Evolutionary conservation across 495 filamentous ascomycete species (phyloP), one percentile per base, ranked within the genome.

Genomic region (Aspergillus conjunctus): DNA sequence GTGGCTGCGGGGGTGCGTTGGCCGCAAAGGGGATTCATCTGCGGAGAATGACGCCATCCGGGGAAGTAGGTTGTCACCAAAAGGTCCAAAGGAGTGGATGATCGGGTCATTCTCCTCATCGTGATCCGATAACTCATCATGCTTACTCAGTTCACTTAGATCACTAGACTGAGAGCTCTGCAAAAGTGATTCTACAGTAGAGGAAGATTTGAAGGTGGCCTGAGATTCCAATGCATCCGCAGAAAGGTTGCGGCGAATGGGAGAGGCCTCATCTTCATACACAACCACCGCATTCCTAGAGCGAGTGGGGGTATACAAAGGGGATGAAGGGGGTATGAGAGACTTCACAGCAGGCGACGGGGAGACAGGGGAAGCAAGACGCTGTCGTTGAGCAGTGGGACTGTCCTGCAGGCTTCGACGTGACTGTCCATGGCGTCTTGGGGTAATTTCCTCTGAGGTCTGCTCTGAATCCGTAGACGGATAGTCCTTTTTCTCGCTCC

Each of bases 61-160:
- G 39, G 85, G 83, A 7, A 91, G 84, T 45, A 97, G 77, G 66
- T 94, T 91, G 50, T 89, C 88, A 37, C 91, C 91, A 66, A 87
- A 93, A 1, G 92, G 91, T 56, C 91, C 92, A 64, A 97, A 96
- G 0, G 92, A 94, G 69, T 91, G 90, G 8, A 96, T 77, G 58
- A 96, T 87, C 3, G 92, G 92, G 60, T 97, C 92, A 59, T 97
- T 97, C 71, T 96, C 92, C 76, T 96, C 92, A 69, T 96, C 86
- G 32, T 87, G 85, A 48, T 96, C 90, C 43, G 89, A 90, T 46
- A 90, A 85, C 8, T 86, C 82, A 30, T 87, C 81, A 15, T 77
- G 77, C 49, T 82, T 78, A 63, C 74, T 68, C 34, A 81, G 75
- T 33, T 88, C 87, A 68, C 86, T 88, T 4, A 85, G 71, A 43